Evolutionary conservation across 208 protist species (phyloP), one percentile per base, ranked within the genome.

Genomic region (Plasmodiophora brassicae): DNA sequence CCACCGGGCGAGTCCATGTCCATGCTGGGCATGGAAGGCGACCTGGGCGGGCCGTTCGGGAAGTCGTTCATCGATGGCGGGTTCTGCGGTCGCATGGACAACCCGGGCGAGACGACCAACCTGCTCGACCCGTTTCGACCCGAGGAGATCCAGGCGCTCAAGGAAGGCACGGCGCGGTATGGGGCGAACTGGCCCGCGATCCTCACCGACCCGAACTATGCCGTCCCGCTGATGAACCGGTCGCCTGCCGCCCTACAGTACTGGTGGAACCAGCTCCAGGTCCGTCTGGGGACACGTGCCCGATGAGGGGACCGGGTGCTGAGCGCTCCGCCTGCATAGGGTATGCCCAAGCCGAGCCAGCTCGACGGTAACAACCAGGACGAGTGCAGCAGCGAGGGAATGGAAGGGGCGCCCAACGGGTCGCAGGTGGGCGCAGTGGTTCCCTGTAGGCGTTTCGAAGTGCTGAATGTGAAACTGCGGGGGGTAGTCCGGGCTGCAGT

Each of bases 161-260:
- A 78, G n/a, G 65, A 78, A 78, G 41, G 65, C n/a, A 78, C 65
- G n/a, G 65, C 65, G 41, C 65, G 65, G 41, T 78, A 78, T 78
- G 65, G 65, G 14, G 32, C 65, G 14, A 78, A 78, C 65, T 78
- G 65, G 65, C 32, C 65, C 5, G 65, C 65, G 20, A 78, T 78
- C n/a, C 41, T 78, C 10, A 44, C 65, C 32, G 65, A 78, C 41
- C 65, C 65, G n/a, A 78, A 78, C n/a, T 78, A 78, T 32, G 65
- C 65, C 41, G 65, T 78, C 41, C 65, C 65, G 5, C 65, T 78
- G 5, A 78, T 78, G 65, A 78, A 78, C 65, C 32, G 65, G n/a
- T 78, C 65, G 65, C 65, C 65, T 5, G 65, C 65, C n/a, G 65
- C 65, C 5, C n/a, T 78, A 38, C 65, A 78, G 65, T 44, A 44